Conservation (phyloP, 2,329 filamentous ascomycete species). For the Cryphonectria japonica region DNA sequence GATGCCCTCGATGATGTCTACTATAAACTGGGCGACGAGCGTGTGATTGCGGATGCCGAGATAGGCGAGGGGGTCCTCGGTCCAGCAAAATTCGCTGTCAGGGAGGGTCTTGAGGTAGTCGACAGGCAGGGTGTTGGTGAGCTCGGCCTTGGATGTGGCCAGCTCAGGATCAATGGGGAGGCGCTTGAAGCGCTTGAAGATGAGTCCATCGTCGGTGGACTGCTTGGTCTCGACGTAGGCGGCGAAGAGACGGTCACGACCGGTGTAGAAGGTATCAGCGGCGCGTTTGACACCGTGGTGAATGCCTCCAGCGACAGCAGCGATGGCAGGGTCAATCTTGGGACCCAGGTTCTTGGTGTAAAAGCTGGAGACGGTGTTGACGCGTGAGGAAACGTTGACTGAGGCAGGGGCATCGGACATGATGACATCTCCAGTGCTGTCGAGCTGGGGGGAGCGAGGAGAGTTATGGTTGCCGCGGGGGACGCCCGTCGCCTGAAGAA, state of each 20-base stretch:
- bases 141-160: constrained; percentile 14
- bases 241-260: constrained; percentile 18
- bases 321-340: constrained; percentile 1
- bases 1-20: constrained; percentile 12
- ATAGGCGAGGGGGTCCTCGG: constrained; percentile 19
- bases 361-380: constrained; percentile 6
- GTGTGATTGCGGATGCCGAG: constrained; percentile 21
- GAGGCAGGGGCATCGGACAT: constrained; percentile 18
- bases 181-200: constrained; percentile 30
- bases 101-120: constrained; percentile 21
- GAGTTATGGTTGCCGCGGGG: constrained; percentile 4
- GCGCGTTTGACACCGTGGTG: constrained; percentile 8
- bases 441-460: constrained; percentile 4
- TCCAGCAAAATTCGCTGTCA: constrained; percentile 24
- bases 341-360: constrained; percentile 17
- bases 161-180: constrained; percentile 22
- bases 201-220: constrained; percentile 26
- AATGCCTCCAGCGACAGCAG: not conserved
- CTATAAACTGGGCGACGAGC: constrained; percentile 15
- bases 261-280: constrained; percentile 8
- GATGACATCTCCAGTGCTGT: constrained; percentile 20
- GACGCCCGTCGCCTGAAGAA: constrained; percentile 5
- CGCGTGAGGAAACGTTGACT: not conserved
- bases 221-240: constrained; percentile 21
- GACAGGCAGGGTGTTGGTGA: constrained; percentile 26